Percentiles rank a stretch among this genome's conserved stretches.
phyloP scores from a whole-genome alignment of 2,329 filamentous ascomycete genomes.

The Colletotrichum cereale region DNA sequence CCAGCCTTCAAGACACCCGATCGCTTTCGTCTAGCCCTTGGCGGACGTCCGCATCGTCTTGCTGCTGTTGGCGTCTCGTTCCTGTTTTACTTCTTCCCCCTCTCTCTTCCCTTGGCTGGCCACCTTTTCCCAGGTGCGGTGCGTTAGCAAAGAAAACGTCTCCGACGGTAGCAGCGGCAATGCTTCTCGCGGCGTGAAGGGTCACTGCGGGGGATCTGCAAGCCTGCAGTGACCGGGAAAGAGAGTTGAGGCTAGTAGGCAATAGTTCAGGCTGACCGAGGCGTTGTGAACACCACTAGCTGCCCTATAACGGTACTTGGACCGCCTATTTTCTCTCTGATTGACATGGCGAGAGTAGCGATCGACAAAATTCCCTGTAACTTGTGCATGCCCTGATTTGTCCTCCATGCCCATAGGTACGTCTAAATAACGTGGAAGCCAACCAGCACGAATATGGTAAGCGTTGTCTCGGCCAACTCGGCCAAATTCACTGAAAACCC shows the following conservation, averaged over 20 bases:
- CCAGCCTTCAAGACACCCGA: not conserved
- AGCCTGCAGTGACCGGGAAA: conserved; percentile 10
- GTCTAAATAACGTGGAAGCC: conserved; percentile 10
- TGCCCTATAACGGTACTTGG: conserved; percentile 29
- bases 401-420: not conserved
- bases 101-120: not conserved
- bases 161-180: not conserved
- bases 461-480: conserved; percentile 37
- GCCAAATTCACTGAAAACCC: conserved; percentile 23
- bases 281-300: conserved; percentile 10
- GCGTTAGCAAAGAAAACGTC: conserved; percentile 13
- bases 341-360: not conserved
- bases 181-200: conserved; percentile 15
- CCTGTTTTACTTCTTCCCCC: not conserved
- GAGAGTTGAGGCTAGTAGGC: conserved; percentile 34
- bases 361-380: conserved; percentile 14
- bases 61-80: not conserved
- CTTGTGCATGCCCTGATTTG: not conserved
- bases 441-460: conserved; percentile 21
- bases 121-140: not conserved
- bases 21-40: conserved; percentile 22
- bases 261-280: conserved; percentile 30
- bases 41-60: not conserved
- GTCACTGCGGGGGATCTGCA: conserved; percentile 34
- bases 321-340: conserved; percentile 1